Base-by-base conservation (phyloP, 441 rosid genomes). In the Arabidopsis lyrata region DNA sequence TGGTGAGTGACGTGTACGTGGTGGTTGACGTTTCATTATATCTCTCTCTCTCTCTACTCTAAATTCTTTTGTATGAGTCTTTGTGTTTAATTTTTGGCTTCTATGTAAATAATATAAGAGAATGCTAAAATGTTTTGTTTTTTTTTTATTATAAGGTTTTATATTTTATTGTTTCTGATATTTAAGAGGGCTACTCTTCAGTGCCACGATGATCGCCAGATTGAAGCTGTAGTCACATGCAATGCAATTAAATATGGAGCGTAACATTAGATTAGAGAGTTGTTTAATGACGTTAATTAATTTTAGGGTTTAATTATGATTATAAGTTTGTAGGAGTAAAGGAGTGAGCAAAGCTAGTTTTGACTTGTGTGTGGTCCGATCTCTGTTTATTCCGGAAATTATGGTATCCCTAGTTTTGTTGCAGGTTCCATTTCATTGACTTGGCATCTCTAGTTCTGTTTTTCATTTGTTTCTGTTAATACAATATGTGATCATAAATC, bases 21-120 rank as follows among this genome's bases (percentile, higher is more conserved):
- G 85, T 8, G 91, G 89, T 70, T 89, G 87, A 39, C 91, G 85
- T 84, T 86, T 82, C 42, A 70, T 31, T 29, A 63, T 57, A 56
- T 56, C 47, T 57, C 55, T 78, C 81, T 72, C 83, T 56, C 81
- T 78, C 13, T 18, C 2, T 58, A 24, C 74, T 78, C 81, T 81
- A 70, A 70, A 70, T 78, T 81, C 80, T 83, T 82, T 85, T 24
- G 55, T 60, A 44, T 12, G 57, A 5, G 52, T 42, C 14, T 20
- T 24, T 48, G 15, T 57, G 62, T 22, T 24, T 24, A 24, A 2
- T 24, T 47, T 53, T 70, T 76, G 64, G 61, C 27, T 68, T 68
- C 27, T 15, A 62, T 54, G 74, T 45, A 68, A 75, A 75, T 75
- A 68, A 61, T 63, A 75, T 75, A 68, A 61, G 56, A 56, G 38